Evolutionary conservation across 148 eudicot species (phyloP).

Genomic region (Rhododendron ovatum): DNA sequence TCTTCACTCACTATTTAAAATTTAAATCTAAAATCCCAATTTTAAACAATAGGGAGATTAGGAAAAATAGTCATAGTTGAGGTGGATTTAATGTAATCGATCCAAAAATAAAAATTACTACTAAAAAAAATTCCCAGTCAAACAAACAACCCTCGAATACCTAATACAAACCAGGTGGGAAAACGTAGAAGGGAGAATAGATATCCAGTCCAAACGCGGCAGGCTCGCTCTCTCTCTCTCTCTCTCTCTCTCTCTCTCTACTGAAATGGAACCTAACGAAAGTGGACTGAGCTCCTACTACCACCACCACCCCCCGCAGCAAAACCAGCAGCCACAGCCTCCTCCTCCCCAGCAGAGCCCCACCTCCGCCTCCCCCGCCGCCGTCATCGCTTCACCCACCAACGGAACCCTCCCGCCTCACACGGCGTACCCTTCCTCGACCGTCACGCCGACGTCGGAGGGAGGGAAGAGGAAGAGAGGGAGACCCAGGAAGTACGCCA

Average conservation of each 20-base stretch:
- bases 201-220: neutral
- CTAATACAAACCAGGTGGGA: neutral
- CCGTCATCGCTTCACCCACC: constrained; percentile 21
- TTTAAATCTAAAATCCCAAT: no score
- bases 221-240: neutral
- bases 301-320: constrained; percentile 31
- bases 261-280: constrained; percentile 50
- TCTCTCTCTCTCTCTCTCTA: neutral
- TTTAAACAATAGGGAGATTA: no score
- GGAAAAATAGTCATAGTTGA: no score
- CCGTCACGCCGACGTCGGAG: constrained; percentile 38
- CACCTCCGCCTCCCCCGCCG: constrained; percentile 10
- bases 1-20: no score
- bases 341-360: constrained; percentile 17
- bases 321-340: constrained; percentile 13
- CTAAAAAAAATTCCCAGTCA: neutral
- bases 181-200: no score
- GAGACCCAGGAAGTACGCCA: constrained; percentile 67
- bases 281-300: constrained; percentile 50
- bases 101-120: no score
- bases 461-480: constrained; percentile 54
- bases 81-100: no score
- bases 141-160: neutral
- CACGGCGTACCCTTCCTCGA: constrained; percentile 33
- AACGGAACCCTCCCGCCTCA: constrained; percentile 28